Percentiles rank a stretch among this genome's conserved stretches.
Evolutionary conservation across 169 alveolate species (phyloP).

Genomic region (Sarcocystis neurona): DNA sequence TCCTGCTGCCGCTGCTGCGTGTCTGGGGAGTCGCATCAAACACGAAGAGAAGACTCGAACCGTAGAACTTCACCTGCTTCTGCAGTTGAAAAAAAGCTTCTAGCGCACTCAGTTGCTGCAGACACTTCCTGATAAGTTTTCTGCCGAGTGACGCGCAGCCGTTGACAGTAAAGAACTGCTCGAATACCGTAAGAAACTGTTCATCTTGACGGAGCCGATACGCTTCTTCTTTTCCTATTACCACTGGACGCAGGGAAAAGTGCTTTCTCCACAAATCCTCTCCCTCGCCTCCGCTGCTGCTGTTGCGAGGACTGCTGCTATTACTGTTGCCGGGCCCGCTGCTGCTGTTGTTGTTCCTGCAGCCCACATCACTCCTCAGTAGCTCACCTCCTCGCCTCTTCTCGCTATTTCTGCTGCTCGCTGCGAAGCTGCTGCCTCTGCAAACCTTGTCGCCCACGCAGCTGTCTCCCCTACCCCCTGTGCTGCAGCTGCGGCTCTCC

Average conservation of each 20-base stretch:
- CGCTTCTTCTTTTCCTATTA: background rate
- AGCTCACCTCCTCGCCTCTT: no score
- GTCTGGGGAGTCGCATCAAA: conserved; percentile 12
- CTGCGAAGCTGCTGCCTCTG: no score
- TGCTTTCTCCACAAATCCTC: no score
- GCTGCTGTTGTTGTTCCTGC: no score
- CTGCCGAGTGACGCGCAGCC: background rate
- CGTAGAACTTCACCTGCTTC: conserved; percentile 14
- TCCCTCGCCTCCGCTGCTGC: no score
- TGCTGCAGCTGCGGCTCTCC: conserved; percentile 12
- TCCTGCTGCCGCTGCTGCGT: background rate
- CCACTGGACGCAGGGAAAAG: background rate
- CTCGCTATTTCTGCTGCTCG: no score
- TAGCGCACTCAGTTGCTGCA: background rate
- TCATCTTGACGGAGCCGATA: background rate
- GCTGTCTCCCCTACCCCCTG: no score
- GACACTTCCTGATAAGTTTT: conserved; percentile 6
- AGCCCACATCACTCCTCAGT: no score
- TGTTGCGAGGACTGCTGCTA: no score
- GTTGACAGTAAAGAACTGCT: conserved; percentile 5
- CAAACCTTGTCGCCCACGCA: no score
- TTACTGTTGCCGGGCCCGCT: no score
- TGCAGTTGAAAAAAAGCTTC: background rate
- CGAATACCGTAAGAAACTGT: background rate
- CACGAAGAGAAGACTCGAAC: conserved; percentile 36